Percentiles rank a stretch among this genome's conserved stretches.
Conservation (phyloP, 2,329 filamentous ascomycete genomes). For the Pleurostoma richardsiae region DNA sequence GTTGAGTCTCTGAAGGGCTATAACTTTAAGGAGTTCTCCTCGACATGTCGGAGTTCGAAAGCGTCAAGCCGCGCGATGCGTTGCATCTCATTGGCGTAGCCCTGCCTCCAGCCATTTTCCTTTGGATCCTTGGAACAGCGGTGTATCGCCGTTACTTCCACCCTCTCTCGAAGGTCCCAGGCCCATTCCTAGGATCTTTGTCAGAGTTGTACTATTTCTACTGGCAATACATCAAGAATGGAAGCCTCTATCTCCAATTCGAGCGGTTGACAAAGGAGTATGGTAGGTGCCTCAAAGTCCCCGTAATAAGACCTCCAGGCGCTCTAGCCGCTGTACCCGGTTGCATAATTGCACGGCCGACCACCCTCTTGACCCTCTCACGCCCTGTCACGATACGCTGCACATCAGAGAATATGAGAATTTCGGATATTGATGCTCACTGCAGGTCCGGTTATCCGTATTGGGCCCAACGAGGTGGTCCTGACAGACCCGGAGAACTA, state of each 20-base stretch:
- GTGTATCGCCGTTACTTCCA: not conserved
- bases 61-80: too few species aligned
- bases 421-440: not conserved
- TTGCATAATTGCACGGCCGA: too few species aligned
- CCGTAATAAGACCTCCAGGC: too few species aligned
- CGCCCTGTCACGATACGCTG: too few species aligned
- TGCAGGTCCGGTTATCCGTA: slow-evolving; percentile 17
- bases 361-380: too few species aligned
- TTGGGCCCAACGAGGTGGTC: slow-evolving; percentile 19
- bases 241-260: not conserved
- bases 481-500: slow-evolving; percentile 18
- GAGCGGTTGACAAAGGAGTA: not conserved
- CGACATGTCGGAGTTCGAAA: too few species aligned
- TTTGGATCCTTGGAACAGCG: not conserved
- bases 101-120: too few species aligned
- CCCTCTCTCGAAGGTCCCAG: not conserved
- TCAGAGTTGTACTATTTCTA: not conserved
- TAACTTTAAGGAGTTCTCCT: too few species aligned
- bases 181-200: not conserved
- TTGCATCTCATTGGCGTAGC: too few species aligned
- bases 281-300: not conserved
- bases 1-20: too few species aligned
- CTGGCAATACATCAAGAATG: not conserved
- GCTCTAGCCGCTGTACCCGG: too few species aligned
- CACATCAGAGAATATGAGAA: not conserved